A percentile compares a stretch with the other conserved stretches of the same genome.
These are phyloP conservation scores for Lachancea lanzarotensis DNA, from an alignment of 805 yeast species.

Conservation along the genomic window DNA sequence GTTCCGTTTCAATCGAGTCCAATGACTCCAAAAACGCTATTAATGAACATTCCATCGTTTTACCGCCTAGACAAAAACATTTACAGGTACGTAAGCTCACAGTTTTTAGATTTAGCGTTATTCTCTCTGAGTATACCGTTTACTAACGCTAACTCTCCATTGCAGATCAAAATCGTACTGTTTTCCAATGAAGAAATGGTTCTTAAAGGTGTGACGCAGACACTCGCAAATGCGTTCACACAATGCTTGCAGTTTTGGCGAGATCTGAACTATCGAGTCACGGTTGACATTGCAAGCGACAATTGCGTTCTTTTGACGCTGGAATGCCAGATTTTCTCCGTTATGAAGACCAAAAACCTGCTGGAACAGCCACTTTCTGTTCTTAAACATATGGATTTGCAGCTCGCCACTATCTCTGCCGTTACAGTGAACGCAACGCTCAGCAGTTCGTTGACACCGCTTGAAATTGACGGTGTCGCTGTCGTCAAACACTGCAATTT, in stretches of 20 bases:
- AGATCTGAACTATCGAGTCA: slow-evolving; percentile 4
- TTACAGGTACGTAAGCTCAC: slow-evolving; percentile 1
- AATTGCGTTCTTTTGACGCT: neutral
- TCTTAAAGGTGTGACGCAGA: neutral
- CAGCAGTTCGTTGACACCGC: neutral
- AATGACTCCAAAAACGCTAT: neutral
- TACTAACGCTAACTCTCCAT: neutral
- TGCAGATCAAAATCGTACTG: neutral
- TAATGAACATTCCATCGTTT: neutral
- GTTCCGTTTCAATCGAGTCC: neutral
- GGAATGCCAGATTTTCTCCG: slow-evolving; percentile 6
- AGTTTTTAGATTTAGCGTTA: too few species aligned
- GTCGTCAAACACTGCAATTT: slow-evolving; percentile 21
- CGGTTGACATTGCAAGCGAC: neutral
- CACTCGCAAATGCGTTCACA: neutral
- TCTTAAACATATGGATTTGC: slow-evolving; percentile 3
- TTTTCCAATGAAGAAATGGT: neutral
- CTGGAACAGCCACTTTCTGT: slow-evolving; percentile 11
- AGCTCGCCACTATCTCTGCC: slow-evolving; percentile 1
- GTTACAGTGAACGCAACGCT: slow-evolving; percentile 4
- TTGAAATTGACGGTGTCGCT: neutral
- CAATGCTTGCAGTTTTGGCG: slow-evolving; percentile 7
- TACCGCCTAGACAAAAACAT: slow-evolving; percentile 8
- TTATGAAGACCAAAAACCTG: slow-evolving; percentile 9
- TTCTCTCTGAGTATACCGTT: too few species aligned